Conservation (phyloP, 1,139 yeast genomes). For the Neolecta irregularis region DNA sequence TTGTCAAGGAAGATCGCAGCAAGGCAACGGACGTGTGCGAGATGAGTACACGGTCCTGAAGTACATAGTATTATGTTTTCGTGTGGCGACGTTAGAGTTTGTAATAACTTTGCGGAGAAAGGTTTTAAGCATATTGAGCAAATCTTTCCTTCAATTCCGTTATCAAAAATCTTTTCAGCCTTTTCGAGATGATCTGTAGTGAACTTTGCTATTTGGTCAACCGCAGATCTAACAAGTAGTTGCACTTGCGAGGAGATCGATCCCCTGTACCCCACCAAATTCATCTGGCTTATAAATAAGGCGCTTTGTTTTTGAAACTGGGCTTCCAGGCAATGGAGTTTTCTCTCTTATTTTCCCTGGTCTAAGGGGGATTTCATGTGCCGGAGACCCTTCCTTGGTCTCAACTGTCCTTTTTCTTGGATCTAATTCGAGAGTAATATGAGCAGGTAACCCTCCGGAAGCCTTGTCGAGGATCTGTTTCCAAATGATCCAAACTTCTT, state of each 20-base stretch:
- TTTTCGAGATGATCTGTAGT: background rate
- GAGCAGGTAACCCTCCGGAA: constrained; percentile 4
- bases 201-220: background rate
- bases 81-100: background rate
- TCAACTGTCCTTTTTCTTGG: background rate
- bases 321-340: background rate
- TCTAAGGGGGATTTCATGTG: background rate
- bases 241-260: background rate
- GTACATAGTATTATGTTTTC: constrained; percentile 6
- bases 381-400: background rate
- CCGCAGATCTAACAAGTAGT: constrained; percentile 3
- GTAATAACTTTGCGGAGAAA: background rate
- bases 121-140: constrained; percentile 1
- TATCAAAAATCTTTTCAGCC: too few species aligned
- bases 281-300: background rate
- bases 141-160: too few species aligned
- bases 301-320: background rate
- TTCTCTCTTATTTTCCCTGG: background rate
- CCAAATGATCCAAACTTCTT: constrained; percentile 9
- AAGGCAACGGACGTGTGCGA: constrained; percentile 6
- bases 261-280: background rate
- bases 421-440: constrained; percentile 8
- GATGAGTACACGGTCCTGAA: constrained; percentile 1
- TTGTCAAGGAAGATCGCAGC: background rate
- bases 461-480: constrained; percentile 5